phyloP scores from a whole-genome alignment of 768 basidiomycete species.

The Calocera cornea region DNA sequence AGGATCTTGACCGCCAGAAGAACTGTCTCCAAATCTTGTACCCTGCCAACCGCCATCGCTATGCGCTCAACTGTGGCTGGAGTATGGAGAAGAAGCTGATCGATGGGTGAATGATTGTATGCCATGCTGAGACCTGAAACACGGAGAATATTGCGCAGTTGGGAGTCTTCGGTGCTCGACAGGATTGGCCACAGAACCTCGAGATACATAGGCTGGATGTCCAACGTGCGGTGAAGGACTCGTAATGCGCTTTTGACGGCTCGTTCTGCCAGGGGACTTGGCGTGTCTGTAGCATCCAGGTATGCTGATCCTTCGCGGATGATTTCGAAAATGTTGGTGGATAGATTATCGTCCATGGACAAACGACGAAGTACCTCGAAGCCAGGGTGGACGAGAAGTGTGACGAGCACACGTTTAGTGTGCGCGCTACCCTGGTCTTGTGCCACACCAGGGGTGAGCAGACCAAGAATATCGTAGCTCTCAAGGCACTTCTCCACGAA shows the following conservation, averaged over 20 bases:
- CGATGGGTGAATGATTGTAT: constrained; percentile 35
- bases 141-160: constrained; percentile 20
- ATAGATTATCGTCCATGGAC: constrained; percentile 57
- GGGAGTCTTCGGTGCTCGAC: constrained; percentile 43
- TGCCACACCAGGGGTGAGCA: constrained; percentile 24
- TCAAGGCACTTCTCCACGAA: constrained; percentile 77
- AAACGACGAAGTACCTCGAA: constrained; percentile 73
- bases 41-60: constrained; percentile 61
- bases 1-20: constrained; percentile 71
- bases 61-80: constrained; percentile 65
- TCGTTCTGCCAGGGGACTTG: constrained; percentile 51
- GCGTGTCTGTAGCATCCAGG: constrained; percentile 43
- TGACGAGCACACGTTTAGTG: constrained; percentile 26
- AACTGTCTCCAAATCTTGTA: constrained; percentile 51
- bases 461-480: constrained; percentile 62
- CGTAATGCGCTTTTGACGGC: constrained; percentile 71
- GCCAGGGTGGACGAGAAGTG: constrained; percentile 59
- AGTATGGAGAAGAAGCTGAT: constrained; percentile 57
- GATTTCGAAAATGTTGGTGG: constrained; percentile 60
- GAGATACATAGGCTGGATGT: constrained; percentile 78
- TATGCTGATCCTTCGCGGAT: constrained; percentile 68
- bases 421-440: neutral
- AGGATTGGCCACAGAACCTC: constrained; percentile 75
- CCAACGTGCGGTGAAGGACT: constrained; percentile 66
- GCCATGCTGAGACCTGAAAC: constrained; percentile 27